phyloP scores from a whole-genome alignment of 805 yeast genomes.

The Candida insectalens region DNA sequence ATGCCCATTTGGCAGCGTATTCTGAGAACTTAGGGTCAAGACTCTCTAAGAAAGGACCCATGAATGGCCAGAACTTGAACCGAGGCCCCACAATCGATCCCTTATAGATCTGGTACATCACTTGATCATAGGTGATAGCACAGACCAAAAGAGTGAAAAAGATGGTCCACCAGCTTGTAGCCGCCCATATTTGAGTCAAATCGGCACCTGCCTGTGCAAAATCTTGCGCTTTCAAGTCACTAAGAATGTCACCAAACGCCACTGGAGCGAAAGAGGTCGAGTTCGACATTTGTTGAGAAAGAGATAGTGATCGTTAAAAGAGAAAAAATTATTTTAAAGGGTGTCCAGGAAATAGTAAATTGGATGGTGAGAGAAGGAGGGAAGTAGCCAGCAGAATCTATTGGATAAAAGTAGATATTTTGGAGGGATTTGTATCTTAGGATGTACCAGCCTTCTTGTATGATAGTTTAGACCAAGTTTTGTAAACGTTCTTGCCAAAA shows the following conservation, averaged over 20 bases:
- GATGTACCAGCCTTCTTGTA: too few species aligned
- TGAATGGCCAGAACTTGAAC: constrained; percentile 85
- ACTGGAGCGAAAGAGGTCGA: background rate
- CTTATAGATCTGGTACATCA: constrained; percentile 70
- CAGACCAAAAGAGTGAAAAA: constrained; percentile 36
- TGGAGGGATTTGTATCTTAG: too few species aligned
- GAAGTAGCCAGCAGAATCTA: too few species aligned
- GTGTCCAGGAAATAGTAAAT: too few species aligned
- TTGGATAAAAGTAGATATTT: too few species aligned
- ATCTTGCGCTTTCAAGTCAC: constrained; percentile 4
- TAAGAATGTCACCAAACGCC: background rate
- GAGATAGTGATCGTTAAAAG: too few species aligned
- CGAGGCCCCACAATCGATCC: constrained; percentile 88
- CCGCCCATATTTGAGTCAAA: constrained; percentile 7
- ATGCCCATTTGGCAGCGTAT: constrained; percentile 86
- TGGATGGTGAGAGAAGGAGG: too few species aligned
- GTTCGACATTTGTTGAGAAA: background rate
- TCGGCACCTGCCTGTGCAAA: constrained; percentile 2
- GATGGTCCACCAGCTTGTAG: constrained; percentile 46
- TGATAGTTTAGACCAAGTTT: too few species aligned
- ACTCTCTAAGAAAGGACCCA: constrained; percentile 93
- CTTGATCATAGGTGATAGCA: constrained; percentile 57
- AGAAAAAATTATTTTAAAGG: too few species aligned
- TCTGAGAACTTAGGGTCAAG: constrained; percentile 94
- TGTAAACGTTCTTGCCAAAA: too few species aligned